Conservation (phyloP, 768 basidiomycete genomes). For the Mycena leptocephala region DNA sequence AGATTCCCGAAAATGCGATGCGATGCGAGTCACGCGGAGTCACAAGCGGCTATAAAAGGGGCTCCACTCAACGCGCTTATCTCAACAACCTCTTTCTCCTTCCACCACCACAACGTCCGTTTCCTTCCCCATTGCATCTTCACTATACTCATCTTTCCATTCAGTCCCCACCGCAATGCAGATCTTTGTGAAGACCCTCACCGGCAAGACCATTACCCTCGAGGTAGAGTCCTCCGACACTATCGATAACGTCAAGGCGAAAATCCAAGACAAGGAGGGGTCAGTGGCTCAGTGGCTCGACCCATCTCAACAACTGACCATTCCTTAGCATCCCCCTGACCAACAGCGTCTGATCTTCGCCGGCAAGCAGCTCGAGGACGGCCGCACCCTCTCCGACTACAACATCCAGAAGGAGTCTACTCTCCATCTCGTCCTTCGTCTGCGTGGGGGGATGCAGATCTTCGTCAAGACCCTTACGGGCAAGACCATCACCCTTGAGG, state of each 20-base stretch:
- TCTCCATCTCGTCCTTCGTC: conserved; percentile 77
- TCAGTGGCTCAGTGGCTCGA: not conserved
- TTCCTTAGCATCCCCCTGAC: not conserved
- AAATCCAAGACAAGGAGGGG: conserved; percentile 90
- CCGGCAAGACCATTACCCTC: conserved; percentile 94
- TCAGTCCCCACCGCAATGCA: conserved; percentile 60
- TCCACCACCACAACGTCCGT: conserved; percentile 1
- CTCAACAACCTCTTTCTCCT: conserved; percentile 16
- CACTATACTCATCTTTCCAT: too few species aligned
- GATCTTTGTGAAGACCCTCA: conserved; percentile 91
- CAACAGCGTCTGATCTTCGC: too few species aligned
- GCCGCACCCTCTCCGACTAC: too few species aligned
- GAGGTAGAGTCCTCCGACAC: conserved; percentile 96
- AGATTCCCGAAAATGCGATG: conserved; percentile 3
- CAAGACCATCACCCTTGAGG: conserved; percentile 94
- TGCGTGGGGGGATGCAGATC: conserved; percentile 94
- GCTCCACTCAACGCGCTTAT: not conserved
- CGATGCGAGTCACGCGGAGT: not conserved
- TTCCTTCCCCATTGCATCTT: too few species aligned
- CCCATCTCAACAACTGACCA: not conserved
- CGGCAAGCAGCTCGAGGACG: too few species aligned
- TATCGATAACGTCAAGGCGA: too few species aligned
- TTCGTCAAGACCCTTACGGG: conserved; percentile 92
- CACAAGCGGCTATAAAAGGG: conserved; percentile 13
- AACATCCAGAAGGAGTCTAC: conserved; percentile 9